Percentiles rank a stretch among this genome's conserved stretches.
Conservation (phyloP, 192 early-diverging fungal genomes). For the Backusella sp. region DNA sequence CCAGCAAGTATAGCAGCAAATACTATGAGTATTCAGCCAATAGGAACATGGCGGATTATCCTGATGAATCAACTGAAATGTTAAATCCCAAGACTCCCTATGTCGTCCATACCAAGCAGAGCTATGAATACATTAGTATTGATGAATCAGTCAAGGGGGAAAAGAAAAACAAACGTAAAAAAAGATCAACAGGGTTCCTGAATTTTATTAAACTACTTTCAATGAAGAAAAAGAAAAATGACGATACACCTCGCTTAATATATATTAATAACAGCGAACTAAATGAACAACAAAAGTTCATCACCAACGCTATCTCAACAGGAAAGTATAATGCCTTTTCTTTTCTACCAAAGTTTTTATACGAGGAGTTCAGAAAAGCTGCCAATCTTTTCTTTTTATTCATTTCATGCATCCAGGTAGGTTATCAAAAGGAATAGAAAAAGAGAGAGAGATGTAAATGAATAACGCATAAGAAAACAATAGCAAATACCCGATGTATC, state of each 20-base stretch:
- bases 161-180: background rate
- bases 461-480: background rate
- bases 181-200: background rate
- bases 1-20: background rate
- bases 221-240: background rate
- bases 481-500: conserved; percentile 95
- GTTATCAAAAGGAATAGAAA: conserved; percentile 23
- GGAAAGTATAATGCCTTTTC: conserved; percentile 92
- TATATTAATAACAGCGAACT: conserved; percentile 81
- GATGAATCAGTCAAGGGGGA: background rate
- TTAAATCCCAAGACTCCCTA: background rate
- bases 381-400: conserved; percentile 99
- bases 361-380: conserved; percentile 97
- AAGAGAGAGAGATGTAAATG: too few relatives aligned
- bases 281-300: conserved; percentile 75
- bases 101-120: background rate
- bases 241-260: conserved; percentile 60
- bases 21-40: background rate
- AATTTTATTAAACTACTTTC: background rate
- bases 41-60: background rate
- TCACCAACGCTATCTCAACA: conserved; percentile 93
- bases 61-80: background rate
- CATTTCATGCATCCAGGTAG: conserved; percentile 85
- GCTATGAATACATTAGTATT: background rate
- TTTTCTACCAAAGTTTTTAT: conserved; percentile 95